Evolutionary conservation across 345 rosid genomes (phyloP).

Genomic region (Ricinus communis): DNA sequence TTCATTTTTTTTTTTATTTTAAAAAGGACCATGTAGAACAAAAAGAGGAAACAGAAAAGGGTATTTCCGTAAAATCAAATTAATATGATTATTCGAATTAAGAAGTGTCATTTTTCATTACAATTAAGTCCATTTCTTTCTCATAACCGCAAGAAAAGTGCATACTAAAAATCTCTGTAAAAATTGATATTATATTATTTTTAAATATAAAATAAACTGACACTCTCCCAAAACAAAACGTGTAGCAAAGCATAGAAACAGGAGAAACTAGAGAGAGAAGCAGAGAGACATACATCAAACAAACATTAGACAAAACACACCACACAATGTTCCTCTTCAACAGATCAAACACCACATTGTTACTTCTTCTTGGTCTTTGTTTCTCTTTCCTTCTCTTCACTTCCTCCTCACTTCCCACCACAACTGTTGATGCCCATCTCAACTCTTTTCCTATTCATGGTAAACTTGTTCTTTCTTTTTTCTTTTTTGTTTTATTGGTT

Average conservation of each 20-base stretch:
- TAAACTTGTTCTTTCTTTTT: neutral
- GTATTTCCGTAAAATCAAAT: too few relatives aligned
- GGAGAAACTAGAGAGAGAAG: neutral
- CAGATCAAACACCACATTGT: slow-evolving; percentile 7
- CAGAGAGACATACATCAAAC: neutral
- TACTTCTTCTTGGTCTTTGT: slow-evolving; percentile 7
- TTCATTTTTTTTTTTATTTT: too few relatives aligned
- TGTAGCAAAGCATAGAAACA: slow-evolving; percentile 1
- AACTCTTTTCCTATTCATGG: slow-evolving; percentile 14
- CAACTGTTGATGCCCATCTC: neutral
- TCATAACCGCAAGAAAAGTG: too few relatives aligned
- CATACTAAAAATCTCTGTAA: too few relatives aligned
- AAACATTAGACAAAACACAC: neutral
- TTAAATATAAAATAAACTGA: too few relatives aligned
- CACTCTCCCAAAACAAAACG: too few relatives aligned
- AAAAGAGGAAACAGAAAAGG: too few relatives aligned
- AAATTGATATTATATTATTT: too few relatives aligned
- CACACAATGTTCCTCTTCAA: neutral
- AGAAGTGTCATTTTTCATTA: too few relatives aligned
- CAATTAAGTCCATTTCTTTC: too few relatives aligned
- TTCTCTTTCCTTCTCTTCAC: slow-evolving; percentile 7
- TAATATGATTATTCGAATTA: too few relatives aligned
- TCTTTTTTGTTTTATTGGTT: neutral
- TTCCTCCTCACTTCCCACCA: slow-evolving; percentile 4
- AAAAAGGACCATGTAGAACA: too few relatives aligned